These are phyloP conservation scores for Pythium periplocum DNA, from an alignment of 352 stramenopile species.

Conservation along the genomic window DNA sequence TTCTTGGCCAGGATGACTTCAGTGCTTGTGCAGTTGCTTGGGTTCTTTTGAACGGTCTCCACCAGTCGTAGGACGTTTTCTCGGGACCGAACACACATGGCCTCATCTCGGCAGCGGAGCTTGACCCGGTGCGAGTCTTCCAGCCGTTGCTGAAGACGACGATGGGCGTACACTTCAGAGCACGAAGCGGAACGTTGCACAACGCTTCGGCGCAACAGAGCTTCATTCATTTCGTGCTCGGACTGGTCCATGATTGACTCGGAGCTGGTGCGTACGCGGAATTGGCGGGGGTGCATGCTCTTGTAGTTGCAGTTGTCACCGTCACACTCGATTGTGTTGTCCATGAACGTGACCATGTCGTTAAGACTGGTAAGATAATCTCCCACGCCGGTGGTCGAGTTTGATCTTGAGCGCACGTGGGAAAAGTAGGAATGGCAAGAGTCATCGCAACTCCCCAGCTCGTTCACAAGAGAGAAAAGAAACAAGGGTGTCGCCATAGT, in stretches of 20 bases:
- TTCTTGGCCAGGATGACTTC: constrained; percentile 9
- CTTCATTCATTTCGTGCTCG: not conserved
- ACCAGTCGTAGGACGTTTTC: constrained; percentile 1
- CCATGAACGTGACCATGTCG: not conserved
- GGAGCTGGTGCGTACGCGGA: not conserved
- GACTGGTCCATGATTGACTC: not conserved
- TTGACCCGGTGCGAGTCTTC: not conserved
- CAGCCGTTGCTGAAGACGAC: not conserved
- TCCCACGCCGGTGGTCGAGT: not conserved
- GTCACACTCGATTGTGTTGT: not conserved
- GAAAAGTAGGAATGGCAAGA: too few relatives aligned
- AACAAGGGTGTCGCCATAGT: too few relatives aligned
- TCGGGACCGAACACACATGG: not conserved
- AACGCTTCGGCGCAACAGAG: not conserved
- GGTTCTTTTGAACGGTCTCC: constrained; percentile 1
- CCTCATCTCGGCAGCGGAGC: not conserved
- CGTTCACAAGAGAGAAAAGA: too few relatives aligned
- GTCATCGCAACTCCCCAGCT: too few relatives aligned
- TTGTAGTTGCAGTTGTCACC: not conserved
- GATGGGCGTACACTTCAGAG: not conserved
- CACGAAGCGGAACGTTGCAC: not conserved
- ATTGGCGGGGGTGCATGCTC: too few relatives aligned
- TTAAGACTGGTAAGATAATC: not conserved
- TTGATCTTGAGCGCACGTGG: too few relatives aligned
- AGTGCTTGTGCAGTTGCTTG: constrained; percentile 1